Base-by-base conservation (phyloP, 805 yeast species). In the Hanseniaspora guilliermondii region DNA sequence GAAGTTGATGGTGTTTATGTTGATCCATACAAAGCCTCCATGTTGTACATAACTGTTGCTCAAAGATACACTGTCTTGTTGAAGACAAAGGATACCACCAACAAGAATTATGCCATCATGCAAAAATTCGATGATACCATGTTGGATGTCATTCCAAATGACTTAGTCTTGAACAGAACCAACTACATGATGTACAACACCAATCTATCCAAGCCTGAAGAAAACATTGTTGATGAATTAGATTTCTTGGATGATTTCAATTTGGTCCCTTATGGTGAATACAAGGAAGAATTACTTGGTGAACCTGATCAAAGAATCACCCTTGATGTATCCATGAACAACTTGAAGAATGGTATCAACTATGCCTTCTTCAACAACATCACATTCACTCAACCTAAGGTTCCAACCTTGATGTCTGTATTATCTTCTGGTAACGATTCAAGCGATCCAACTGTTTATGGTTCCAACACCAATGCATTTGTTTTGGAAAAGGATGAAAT, bases 341-440 rank as follows among this genome's bases (percentile, higher is more conserved):
- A 87, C 74, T 75, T 93, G 69, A 76, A 75, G 48, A 73, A 87
- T 68, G 98, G 98, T 73, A 75, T 83, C 58, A 88, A 88, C 73
- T 93, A 93, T 66, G 97, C 97, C n/a, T 85, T 91, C 72, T 87
- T 91, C 83, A 89, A 91, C 75, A 83, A 87, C 66, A 74, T 85
- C 64, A 77, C 95, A 24, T 93, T 78, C 70, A 73, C 77, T 36
- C 67, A 77, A 38, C 96, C 97, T 59, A 83, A 80, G 69, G 95
- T 91, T 16, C 98, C 98, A 49, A 72, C 89, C 6, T 72, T 93
- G 57, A 76, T 79, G 69, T 79, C 96, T 3, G 96, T 78, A n/a
- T 65, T 87, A 62, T 73, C 83, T 45, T 76, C 95, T 36, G 87
- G 86, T 47, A 76, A 81, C 2, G 65, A 70, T 53, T 78, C 83